phyloP scores from a whole-genome alignment of 805 yeast genomes.

The Citeromyces matritensis region DNA sequence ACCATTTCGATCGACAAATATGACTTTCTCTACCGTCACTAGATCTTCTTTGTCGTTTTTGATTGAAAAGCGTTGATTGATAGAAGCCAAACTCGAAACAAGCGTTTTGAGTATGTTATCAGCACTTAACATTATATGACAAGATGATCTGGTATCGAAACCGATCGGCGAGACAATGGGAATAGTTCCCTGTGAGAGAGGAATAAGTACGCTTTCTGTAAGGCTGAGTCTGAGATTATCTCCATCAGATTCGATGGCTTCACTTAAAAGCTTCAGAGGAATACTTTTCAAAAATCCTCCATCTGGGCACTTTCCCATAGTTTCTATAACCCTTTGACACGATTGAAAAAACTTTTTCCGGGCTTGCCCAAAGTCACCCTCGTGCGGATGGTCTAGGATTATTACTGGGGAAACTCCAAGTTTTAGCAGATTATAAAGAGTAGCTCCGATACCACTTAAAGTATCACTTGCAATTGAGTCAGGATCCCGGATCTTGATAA shows the following conservation, averaged over 20 bases:
- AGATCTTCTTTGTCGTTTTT: slow-evolving; percentile 9
- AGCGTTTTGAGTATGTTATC: slow-evolving; percentile 24
- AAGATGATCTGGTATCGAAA: slow-evolving; percentile 16
- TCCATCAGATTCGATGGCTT: slow-evolving; percentile 4
- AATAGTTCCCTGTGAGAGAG: slow-evolving; percentile 23
- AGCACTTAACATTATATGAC: slow-evolving; percentile 18
- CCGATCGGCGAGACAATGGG: slow-evolving; percentile 57
- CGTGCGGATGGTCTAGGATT: slow-evolving; percentile 25
- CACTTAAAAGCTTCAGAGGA: slow-evolving; percentile 21
- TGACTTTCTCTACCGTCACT: slow-evolving; percentile 63
- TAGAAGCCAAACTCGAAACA: slow-evolving; percentile 15
- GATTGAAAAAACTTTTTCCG: neutral
- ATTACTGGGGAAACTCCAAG: slow-evolving; percentile 69
- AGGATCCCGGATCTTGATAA: slow-evolving; percentile 33
- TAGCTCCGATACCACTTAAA: slow-evolving; percentile 35
- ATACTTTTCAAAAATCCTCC: slow-evolving; percentile 10
- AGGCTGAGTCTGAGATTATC: slow-evolving; percentile 9
- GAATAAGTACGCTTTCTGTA: slow-evolving; percentile 22
- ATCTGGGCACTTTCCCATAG: neutral
- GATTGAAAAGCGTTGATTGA: slow-evolving; percentile 7
- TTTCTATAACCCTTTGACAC: no score
- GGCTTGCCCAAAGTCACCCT: neutral
- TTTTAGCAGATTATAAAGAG: slow-evolving; percentile 35
- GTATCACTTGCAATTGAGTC: slow-evolving; percentile 14
- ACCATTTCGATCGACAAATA: slow-evolving; percentile 69